Evolutionary conservation across 2,329 filamentous ascomycete species (phyloP).

Genomic region (Cladophialophora bantiana): DNA sequence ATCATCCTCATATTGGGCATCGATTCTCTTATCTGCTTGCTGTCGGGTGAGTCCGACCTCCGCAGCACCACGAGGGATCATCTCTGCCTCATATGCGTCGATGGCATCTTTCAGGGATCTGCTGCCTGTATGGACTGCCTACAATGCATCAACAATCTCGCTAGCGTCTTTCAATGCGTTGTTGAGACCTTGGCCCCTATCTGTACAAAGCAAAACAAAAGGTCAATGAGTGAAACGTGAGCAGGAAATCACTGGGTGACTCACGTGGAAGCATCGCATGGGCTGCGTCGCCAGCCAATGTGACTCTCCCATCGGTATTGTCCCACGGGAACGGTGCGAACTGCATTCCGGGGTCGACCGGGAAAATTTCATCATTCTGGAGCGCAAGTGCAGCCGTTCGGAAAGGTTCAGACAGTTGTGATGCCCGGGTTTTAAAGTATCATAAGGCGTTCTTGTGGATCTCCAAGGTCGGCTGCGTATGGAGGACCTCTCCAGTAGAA

Average conservation of each 20-base stretch:
- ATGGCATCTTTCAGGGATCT: slow-evolving; percentile 35
- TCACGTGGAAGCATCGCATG: slow-evolving; percentile 56
- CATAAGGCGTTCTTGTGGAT: slow-evolving; percentile 2
- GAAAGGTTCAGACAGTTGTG: slow-evolving; percentile 10
- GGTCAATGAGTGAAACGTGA: background rate
- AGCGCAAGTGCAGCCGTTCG: slow-evolving; percentile 11
- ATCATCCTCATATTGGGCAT: slow-evolving; percentile 1
- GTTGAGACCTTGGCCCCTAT: slow-evolving; percentile 57
- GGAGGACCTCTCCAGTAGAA: slow-evolving; percentile 7
- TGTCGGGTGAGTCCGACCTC: slow-evolving; percentile 44
- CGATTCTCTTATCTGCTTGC: background rate
- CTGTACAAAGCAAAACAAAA: background rate
- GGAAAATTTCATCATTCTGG: slow-evolving; percentile 35
- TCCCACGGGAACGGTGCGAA: slow-evolving; percentile 9
- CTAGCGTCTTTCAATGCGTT: slow-evolving; percentile 52
- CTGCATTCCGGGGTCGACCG: slow-evolving; percentile 10
- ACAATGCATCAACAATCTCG: slow-evolving; percentile 45
- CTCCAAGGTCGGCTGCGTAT: background rate
- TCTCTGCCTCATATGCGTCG: slow-evolving; percentile 44
- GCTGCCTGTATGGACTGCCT: slow-evolving; percentile 6
- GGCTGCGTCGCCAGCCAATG: slow-evolving; percentile 49
- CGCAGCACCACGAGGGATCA: slow-evolving; percentile 50
- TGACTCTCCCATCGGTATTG: slow-evolving; percentile 40
- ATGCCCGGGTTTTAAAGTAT: slow-evolving; percentile 5
- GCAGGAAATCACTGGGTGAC: slow-evolving; percentile 9